Percentiles rank a stretch among this genome's conserved stretches.
These are phyloP conservation scores for Corchorus capsularis DNA, from an alignment of 345 rosid genomes.

Conservation along the genomic window DNA sequence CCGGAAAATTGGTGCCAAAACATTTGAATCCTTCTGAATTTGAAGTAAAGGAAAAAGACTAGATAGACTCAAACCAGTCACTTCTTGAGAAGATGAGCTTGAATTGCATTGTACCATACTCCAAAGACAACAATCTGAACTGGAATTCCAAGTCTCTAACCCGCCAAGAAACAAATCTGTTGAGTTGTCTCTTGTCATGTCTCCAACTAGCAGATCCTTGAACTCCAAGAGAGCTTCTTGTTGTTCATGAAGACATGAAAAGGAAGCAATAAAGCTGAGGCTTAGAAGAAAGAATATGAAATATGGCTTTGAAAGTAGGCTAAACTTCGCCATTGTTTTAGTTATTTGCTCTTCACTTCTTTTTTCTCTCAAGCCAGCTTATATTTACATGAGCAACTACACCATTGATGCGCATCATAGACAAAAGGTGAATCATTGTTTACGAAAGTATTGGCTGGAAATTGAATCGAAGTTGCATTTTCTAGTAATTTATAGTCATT, in stretches of 20 bases:
- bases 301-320: neutral
- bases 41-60: neutral
- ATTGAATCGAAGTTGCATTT: neutral
- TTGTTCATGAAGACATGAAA: slow-evolving; percentile 25
- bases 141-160: slow-evolving; percentile 23
- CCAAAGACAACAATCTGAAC: slow-evolving; percentile 29
- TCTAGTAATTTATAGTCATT: no score
- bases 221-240: slow-evolving; percentile 29
- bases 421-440: no score
- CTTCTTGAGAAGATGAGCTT: slow-evolving; percentile 2
- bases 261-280: neutral
- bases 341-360: no score
- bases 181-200: neutral
- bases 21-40: neutral
- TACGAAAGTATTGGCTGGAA: neutral
- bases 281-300: neutral
- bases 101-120: slow-evolving; percentile 16
- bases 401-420: no score
- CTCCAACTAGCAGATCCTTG: slow-evolving; percentile 7
- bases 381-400: no score
- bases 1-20: slow-evolving; percentile 19
- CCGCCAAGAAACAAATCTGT: neutral
- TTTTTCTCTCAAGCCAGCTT: no score
- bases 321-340: neutral
- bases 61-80: slow-evolving; percentile 11